A percentile compares a stretch with the other conserved stretches of the same genome.
Conservation (phyloP, 176 grass and related monocot species). For the Olyra latifolia region DNA sequence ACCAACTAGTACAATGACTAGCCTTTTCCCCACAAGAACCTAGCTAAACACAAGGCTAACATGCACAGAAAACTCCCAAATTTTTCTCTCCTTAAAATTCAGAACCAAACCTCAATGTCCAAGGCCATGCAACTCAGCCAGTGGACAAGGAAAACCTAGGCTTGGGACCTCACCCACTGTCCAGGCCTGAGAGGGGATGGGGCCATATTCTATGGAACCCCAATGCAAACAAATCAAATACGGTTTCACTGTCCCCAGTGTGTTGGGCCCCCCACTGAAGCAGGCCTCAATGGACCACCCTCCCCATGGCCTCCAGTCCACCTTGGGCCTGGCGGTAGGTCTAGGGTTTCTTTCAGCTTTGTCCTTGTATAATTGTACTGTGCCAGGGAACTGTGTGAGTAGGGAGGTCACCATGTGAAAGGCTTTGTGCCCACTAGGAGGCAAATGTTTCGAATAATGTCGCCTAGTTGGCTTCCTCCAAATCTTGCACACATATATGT, state of each 20-base stretch:
- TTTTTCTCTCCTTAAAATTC: no score
- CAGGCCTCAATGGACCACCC: background rate
- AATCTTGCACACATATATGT: background rate
- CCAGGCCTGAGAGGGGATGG: background rate
- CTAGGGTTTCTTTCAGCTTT: background rate
- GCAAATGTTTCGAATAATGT: background rate
- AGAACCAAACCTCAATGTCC: background rate
- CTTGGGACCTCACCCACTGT: background rate
- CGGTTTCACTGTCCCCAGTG: background rate
- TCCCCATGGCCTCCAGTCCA: background rate
- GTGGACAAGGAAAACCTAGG: background rate
- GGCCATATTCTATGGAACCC: background rate
- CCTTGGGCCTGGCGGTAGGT: background rate
- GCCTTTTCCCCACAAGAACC: background rate
- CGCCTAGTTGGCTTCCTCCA: background rate
- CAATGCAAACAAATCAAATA: constrained; percentile 11
- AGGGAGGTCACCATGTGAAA: background rate
- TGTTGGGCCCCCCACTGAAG: background rate
- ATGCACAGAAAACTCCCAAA: background rate
- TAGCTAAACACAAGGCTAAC: background rate
- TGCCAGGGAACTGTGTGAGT: background rate
- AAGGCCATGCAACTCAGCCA: background rate
- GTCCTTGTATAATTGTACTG: background rate
- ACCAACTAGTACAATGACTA: background rate
- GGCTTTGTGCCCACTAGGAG: background rate